A percentile compares a stretch with the other conserved stretches of the same genome.
phyloP scores from a whole-genome alignment of 495 filamentous ascomycete species.

The Neurospora sp. region DNA sequence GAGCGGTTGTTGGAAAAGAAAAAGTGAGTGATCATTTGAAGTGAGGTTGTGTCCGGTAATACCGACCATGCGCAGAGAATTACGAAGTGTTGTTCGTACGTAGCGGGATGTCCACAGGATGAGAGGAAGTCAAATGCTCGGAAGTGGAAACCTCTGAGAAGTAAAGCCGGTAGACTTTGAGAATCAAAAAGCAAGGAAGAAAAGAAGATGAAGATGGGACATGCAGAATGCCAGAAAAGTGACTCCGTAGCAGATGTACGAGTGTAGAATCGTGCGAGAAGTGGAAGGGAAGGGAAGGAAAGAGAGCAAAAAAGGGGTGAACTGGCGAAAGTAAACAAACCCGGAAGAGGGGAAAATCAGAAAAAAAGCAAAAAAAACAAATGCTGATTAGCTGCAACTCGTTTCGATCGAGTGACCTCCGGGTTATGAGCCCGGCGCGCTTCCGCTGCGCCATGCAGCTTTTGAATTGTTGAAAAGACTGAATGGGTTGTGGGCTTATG shows the following conservation, averaged over 20 bases:
- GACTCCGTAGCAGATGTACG: not conserved
- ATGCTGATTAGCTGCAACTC: constrained; percentile 9
- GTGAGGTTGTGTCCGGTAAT: not conserved
- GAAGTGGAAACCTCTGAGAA: too few relatives aligned
- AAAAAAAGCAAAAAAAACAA: constrained; percentile 1
- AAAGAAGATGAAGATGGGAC: too few relatives aligned
- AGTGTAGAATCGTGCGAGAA: not conserved
- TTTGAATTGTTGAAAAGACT: not conserved
- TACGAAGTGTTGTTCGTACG: not conserved
- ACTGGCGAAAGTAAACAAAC: not conserved
- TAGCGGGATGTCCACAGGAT: not conserved
- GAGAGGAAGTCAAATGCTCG: not conserved
- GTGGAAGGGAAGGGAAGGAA: not conserved
- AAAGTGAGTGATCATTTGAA: not conserved
- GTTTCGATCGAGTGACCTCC: constrained; percentile 17
- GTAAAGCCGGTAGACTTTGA: too few relatives aligned
- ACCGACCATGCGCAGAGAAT: not conserved
- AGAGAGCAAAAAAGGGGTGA: not conserved
- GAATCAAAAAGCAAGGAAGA: not conserved
- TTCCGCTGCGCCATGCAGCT: constrained; percentile 15
- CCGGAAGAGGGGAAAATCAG: not conserved
- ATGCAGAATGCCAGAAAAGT: too few relatives aligned
- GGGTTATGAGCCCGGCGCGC: constrained; percentile 18
- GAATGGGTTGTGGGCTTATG: not conserved
- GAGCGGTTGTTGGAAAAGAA: not conserved